phyloP scores from a whole-genome alignment of 768 basidiomycete species.

The Lenzites betulinus region DNA sequence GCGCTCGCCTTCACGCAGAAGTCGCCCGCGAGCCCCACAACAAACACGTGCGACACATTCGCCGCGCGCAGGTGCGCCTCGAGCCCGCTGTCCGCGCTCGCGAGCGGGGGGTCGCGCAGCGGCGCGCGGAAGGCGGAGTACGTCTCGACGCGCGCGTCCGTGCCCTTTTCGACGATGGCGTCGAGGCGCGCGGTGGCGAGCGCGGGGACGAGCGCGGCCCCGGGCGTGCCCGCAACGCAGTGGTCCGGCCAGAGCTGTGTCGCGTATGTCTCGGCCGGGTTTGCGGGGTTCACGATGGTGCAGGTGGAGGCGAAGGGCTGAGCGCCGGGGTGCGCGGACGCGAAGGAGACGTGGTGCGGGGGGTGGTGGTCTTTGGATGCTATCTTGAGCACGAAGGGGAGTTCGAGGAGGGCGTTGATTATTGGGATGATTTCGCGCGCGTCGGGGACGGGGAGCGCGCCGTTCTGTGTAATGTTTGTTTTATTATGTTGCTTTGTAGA shows the following conservation, averaged over 20 bases:
- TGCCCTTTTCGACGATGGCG: constrained; percentile 55
- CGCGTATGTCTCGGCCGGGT: constrained; percentile 35
- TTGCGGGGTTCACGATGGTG: constrained; percentile 37
- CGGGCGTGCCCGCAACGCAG: constrained; percentile 62
- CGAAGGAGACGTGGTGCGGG: constrained; percentile 70
- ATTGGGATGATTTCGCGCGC: constrained; percentile 58
- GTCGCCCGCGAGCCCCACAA: constrained; percentile 75
- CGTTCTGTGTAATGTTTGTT: constrained; percentile 36
- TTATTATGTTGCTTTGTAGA: not conserved
- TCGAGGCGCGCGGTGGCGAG: constrained; percentile 46
- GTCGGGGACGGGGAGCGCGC: constrained; percentile 68
- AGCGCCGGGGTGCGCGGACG: constrained; percentile 47
- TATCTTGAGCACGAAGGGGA: constrained; percentile 53
- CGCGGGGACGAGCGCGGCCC: constrained; percentile 61
- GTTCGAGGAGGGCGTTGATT: constrained; percentile 58
- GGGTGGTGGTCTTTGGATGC: constrained; percentile 66
- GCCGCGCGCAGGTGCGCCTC: constrained; percentile 42
- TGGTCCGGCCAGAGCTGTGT: constrained; percentile 75
- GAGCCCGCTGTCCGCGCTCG: constrained; percentile 49
- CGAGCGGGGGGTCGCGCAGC: constrained; percentile 51
- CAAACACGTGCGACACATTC: constrained; percentile 57
- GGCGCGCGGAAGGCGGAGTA: constrained; percentile 70
- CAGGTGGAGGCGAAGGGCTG: constrained; percentile 43
- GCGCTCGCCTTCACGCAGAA: constrained; percentile 71
- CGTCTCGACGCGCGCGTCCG: constrained; percentile 61